Conservation (phyloP, 805 yeast species). For the Candida endomychidarum region DNA sequence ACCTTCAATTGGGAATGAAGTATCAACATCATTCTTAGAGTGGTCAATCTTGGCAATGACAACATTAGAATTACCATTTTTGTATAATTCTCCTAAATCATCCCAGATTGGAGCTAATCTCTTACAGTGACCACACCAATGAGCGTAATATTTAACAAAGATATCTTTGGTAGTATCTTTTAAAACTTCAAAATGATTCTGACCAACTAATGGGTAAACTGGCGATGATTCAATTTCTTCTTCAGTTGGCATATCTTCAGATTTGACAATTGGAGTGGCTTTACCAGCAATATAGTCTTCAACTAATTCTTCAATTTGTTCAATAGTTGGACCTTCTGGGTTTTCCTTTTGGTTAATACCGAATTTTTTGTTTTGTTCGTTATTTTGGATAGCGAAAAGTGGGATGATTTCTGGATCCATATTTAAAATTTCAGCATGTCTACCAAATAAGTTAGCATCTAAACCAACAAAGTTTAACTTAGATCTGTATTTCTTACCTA, state of each 20-base stretch:
- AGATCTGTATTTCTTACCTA: constrained; percentile 78
- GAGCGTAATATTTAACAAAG: constrained; percentile 89
- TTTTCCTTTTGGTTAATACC: constrained; percentile 63
- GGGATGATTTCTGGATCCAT: constrained; percentile 81
- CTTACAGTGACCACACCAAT: constrained; percentile 98
- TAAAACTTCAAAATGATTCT: constrained; percentile 72
- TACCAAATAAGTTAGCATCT: constrained; percentile 76
- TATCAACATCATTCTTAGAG: constrained; percentile 83
- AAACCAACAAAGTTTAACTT: constrained; percentile 83
- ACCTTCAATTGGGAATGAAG: constrained; percentile 65
- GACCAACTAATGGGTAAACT: constrained; percentile 77
- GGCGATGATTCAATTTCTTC: constrained; percentile 63
- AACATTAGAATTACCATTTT: constrained; percentile 42
- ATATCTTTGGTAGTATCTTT: constrained; percentile 61
- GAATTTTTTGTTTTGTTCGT: constrained; percentile 66
- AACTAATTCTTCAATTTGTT: constrained; percentile 61
- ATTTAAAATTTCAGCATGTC: constrained; percentile 83
- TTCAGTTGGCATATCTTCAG: constrained; percentile 80
- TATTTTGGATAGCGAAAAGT: constrained; percentile 83
- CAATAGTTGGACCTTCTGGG: constrained; percentile 43
- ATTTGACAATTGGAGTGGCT: constrained; percentile 71
- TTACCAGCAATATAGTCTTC: constrained; percentile 62
- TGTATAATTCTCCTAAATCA: constrained; percentile 73
- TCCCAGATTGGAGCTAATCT: constrained; percentile 85
- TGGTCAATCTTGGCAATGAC: constrained; percentile 86